Conservation (phyloP, 1,284 basidiomycete genomes). For the Quambalaria eucalypti region DNA sequence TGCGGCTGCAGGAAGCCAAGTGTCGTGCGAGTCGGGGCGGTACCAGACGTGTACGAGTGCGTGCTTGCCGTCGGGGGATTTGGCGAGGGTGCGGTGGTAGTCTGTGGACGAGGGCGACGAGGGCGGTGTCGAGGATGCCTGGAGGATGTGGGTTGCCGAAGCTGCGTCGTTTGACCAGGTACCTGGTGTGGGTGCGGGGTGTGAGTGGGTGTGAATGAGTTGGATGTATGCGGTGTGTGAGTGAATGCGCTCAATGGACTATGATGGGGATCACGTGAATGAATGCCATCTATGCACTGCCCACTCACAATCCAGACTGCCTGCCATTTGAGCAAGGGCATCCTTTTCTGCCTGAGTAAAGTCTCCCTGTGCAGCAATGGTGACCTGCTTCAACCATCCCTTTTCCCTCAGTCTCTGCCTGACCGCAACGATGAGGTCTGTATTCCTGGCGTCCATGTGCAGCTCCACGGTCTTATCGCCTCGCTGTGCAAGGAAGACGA, state of each 20-base stretch:
- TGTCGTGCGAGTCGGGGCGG: constrained; percentile 47
- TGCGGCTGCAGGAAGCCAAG: constrained; percentile 44
- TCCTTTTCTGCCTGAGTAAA: constrained; percentile 36
- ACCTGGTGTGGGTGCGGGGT: constrained; percentile 3
- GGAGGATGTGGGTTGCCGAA: constrained; percentile 34
- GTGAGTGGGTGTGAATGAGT: too few species aligned
- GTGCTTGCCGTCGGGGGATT: constrained; percentile 19
- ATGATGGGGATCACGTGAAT: too few species aligned
- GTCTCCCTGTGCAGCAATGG: constrained; percentile 22
- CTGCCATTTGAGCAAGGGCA: constrained; percentile 24
- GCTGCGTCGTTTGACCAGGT: constrained; percentile 28
- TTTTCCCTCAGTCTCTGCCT: constrained; percentile 21
- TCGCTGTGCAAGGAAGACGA: constrained; percentile 3
- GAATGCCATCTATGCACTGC: too few species aligned
- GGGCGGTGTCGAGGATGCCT: constrained; percentile 22
- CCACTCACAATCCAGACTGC: constrained; percentile 24
- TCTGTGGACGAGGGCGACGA: constrained; percentile 25
- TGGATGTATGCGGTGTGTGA: too few species aligned
- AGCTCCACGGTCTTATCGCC: constrained; percentile 13
- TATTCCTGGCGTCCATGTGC: constrained; percentile 18
- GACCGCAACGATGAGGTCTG: constrained; percentile 30
- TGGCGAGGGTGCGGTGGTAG: constrained; percentile 43
- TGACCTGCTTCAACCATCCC: constrained; percentile 18
- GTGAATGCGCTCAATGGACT: too few species aligned
- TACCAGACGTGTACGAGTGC: constrained; percentile 47